phyloP scores from a whole-genome alignment of 306 rosid species.

The Prosopis cineraria region DNA sequence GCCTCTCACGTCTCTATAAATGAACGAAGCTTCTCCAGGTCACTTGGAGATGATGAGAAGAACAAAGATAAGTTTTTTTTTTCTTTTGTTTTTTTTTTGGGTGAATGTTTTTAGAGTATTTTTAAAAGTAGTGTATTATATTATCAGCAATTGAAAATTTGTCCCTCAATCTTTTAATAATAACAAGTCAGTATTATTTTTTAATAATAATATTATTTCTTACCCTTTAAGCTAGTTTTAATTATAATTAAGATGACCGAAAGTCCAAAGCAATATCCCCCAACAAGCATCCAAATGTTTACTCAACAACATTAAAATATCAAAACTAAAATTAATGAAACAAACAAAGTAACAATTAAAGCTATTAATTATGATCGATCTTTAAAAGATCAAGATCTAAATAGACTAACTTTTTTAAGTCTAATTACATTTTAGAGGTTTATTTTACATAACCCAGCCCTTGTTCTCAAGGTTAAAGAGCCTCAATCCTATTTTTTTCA shows the following conservation, averaged over 20 bases:
- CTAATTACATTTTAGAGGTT: no score
- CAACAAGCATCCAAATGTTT: not conserved
- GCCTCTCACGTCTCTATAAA: slow-evolving; percentile 6
- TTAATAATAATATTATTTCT: not conserved
- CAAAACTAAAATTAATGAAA: not conserved
- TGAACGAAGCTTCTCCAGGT: not conserved
- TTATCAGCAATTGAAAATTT: not conserved
- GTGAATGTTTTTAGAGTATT: not conserved
- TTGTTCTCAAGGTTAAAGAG: no score
- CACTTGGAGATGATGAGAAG: not conserved
- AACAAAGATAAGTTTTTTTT: not conserved
- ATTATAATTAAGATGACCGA: not conserved
- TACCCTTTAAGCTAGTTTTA: not conserved
- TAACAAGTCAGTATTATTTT: not conserved
- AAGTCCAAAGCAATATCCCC: not conserved
- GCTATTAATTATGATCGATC: no score
- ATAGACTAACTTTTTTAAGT: no score
- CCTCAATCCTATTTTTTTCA: no score
- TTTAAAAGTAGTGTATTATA: not conserved
- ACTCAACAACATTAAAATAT: not conserved
- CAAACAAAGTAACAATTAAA: no score
- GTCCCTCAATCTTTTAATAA: not conserved
- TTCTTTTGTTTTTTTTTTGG: not conserved
- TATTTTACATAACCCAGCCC: no score
- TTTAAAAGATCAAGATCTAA: no score